These are phyloP conservation scores for Fusarium abutilonis DNA, from an alignment of 2,329 filamentous ascomycete genomes.

Conservation along the genomic window DNA sequence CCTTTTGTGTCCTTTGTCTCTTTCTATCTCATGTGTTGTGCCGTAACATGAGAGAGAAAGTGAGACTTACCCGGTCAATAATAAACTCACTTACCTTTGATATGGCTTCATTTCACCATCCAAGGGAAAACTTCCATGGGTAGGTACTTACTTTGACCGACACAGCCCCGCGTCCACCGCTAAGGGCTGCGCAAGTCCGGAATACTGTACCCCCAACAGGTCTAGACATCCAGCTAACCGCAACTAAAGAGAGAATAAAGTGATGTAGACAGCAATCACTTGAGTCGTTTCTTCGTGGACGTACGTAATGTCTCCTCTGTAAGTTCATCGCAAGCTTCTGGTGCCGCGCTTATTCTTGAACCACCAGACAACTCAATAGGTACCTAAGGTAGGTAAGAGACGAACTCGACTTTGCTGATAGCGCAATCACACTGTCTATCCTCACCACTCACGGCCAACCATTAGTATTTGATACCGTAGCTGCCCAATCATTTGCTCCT, in stretches of 20 bases:
- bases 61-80: not conserved
- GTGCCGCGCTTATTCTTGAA: no score
- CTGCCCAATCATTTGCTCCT: slow-evolving; percentile 16
- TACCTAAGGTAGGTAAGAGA: no score
- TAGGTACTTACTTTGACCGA: not conserved
- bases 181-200: slow-evolving; percentile 5
- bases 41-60: not conserved
- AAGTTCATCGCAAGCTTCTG: no score
- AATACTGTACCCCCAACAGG: not conserved
- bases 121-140: slow-evolving; percentile 1
- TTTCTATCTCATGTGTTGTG: not conserved
- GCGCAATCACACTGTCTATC: slow-evolving; percentile 21
- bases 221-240: not conserved
- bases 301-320: no score
- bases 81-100: not conserved
- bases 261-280: no score
- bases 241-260: no score
- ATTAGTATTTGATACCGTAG: not conserved
- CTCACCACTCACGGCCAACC: slow-evolving; percentile 3
- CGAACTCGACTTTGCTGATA: slow-evolving; percentile 1
- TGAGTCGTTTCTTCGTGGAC: no score
- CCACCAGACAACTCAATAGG: no score
- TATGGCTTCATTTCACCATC: slow-evolving; percentile 15
- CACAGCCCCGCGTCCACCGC: slow-evolving; percentile 23
- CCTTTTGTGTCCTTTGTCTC: not conserved